These are phyloP conservation scores for Pinus tabuliformis DNA, from an alignment of 75 land plant genomes.

Conservation along the genomic window DNA sequence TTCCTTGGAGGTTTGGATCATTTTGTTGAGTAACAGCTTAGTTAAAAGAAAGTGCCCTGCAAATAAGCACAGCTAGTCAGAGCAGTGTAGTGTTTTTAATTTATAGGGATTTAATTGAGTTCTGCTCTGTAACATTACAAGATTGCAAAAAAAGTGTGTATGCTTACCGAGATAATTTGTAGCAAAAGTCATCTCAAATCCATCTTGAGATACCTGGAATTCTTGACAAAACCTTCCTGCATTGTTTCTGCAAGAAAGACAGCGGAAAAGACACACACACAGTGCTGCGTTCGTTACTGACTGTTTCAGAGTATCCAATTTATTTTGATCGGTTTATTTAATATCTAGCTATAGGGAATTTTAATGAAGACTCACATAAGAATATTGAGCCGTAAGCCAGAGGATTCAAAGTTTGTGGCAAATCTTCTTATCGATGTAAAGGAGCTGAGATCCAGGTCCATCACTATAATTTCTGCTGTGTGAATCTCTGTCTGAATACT, in stretches of 20 bases:
- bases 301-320: too few relatives aligned
- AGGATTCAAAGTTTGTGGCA: conserved; percentile 50
- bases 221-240: conserved; percentile 58
- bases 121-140: too few relatives aligned
- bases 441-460: conserved; percentile 74
- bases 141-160: not conserved
- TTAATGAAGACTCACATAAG: conserved; percentile 58
- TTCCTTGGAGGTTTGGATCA: conserved; percentile 57
- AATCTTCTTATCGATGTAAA: conserved; percentile 54
- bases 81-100: too few relatives aligned
- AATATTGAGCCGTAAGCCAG: conserved; percentile 61
- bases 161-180: conserved; percentile 70
- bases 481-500: conserved; percentile 49
- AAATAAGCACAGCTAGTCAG: not conserved
- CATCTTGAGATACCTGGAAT: conserved; percentile 58
- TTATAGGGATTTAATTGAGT: not conserved
- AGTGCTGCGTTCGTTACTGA: not conserved
- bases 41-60: conserved; percentile 81
- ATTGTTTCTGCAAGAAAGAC: conserved; percentile 51
- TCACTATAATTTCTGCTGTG: conserved; percentile 34
- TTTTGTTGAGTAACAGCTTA: conserved; percentile 49
- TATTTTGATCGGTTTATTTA: too few relatives aligned
- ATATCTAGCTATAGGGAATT: too few relatives aligned
- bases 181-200: conserved; percentile 81
- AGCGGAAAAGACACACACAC: not conserved